phyloP scores from a whole-genome alignment of 2,329 filamentous ascomycete species.

The Scorias spongiosa region DNA sequence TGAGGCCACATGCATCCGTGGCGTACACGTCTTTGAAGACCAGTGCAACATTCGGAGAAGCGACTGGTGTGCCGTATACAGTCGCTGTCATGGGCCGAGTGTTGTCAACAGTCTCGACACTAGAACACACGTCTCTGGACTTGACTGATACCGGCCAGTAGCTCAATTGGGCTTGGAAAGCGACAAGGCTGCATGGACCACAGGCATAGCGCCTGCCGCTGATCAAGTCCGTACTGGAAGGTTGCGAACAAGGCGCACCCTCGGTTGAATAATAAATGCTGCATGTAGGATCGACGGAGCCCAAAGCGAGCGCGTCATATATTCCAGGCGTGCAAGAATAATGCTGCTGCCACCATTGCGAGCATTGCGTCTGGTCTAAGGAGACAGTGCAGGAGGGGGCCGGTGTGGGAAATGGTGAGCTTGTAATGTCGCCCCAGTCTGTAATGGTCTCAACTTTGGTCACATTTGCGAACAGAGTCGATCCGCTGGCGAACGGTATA shows the following conservation, averaged over 20 bases:
- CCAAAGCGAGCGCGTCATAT: not conserved
- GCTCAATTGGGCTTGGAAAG: not conserved
- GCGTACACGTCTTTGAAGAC: not conserved
- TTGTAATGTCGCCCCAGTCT: not conserved
- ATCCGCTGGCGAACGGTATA: not conserved
- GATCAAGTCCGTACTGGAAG: not conserved
- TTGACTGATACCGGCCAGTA: not conserved
- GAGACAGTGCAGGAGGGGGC: not conserved
- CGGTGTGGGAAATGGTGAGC: not conserved
- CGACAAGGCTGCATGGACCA: not conserved
- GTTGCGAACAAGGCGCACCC: not conserved
- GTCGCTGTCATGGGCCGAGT: not conserved
- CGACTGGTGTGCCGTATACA: not conserved
- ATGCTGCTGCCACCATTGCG: not conserved
- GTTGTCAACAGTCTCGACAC: not conserved
- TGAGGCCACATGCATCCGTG: not conserved
- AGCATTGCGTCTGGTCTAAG: not conserved
- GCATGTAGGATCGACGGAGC: not conserved
- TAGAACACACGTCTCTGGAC: not conserved
- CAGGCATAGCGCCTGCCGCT: not conserved
- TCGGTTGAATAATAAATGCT: not conserved
- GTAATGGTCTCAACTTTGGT: not conserved
- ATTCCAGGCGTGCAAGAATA: not conserved
- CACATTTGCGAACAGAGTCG: not conserved
- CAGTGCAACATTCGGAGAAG: not conserved